A percentile compares a stretch with the other conserved stretches of the same genome.
Evolutionary conservation across 495 filamentous ascomycete species (phyloP).

Genomic region (Penicillium coffeae): DNA sequence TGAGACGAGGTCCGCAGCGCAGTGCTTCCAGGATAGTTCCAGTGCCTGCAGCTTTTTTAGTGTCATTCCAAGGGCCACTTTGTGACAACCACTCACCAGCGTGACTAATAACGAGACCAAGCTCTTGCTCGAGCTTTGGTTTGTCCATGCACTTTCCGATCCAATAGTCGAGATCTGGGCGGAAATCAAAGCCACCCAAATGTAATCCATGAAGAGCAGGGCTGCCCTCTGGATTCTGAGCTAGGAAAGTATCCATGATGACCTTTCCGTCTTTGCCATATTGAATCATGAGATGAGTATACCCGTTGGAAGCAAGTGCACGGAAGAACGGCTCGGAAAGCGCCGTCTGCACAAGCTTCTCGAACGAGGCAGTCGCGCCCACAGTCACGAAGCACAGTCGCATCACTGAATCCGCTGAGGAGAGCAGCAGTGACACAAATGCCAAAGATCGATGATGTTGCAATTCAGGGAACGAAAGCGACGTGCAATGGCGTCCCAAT

Average conservation of each 20-base stretch:
- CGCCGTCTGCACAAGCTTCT: constrained; percentile 62
- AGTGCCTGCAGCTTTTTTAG: constrained; percentile 54
- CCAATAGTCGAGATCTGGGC: constrained; percentile 51
- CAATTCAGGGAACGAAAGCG: too few species aligned
- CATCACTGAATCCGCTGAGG: neutral
- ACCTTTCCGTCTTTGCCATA: constrained; percentile 61
- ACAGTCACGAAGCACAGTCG: constrained; percentile 72
- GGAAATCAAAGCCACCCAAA: constrained; percentile 65
- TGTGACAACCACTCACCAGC: constrained; percentile 57
- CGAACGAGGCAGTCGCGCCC: constrained; percentile 86
- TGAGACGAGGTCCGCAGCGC: constrained; percentile 59
- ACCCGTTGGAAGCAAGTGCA: constrained; percentile 50
- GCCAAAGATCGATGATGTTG: too few species aligned
- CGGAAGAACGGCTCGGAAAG: constrained; percentile 57
- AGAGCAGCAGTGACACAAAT: too few species aligned
- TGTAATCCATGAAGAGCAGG: constrained; percentile 37
- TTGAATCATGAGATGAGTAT: constrained; percentile 68
- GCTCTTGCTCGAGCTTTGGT: constrained; percentile 22
- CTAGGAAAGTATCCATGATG: constrained; percentile 39
- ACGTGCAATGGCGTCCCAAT: too few species aligned
- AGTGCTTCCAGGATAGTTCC: constrained; percentile 85
- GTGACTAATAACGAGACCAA: constrained; percentile 74
- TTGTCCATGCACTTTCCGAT: constrained; percentile 49
- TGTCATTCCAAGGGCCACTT: neutral
- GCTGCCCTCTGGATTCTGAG: constrained; percentile 10